Evolutionary conservation across 1,284 basidiomycete species (phyloP).

Genomic region (Ganoderma resinaceum): DNA sequence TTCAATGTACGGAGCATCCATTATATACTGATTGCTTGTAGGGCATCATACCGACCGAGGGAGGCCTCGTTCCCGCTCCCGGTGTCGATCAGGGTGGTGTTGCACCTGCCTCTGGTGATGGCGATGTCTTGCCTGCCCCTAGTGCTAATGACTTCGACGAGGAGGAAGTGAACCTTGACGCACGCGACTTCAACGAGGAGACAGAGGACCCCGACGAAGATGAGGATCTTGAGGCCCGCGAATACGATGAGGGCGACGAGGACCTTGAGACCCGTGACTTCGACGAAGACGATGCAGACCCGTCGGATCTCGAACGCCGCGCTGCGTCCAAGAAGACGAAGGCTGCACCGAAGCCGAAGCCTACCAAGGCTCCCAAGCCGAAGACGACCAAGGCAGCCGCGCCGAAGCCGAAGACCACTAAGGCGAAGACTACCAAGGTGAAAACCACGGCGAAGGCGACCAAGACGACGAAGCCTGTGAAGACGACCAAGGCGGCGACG

Average conservation of each 20-base stretch:
- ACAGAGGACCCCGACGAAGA: neutral
- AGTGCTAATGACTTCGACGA: neutral
- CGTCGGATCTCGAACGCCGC: neutral
- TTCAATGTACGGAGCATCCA: no score
- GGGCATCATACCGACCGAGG: neutral
- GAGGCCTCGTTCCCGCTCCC: neutral
- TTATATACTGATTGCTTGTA: neutral
- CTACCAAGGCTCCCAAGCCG: neutral
- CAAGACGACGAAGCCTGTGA: neutral
- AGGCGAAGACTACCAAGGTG: neutral
- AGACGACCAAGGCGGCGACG: neutral
- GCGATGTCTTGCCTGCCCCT: neutral
- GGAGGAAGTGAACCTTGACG: neutral
- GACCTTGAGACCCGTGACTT: neutral
- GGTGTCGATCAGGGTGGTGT: neutral
- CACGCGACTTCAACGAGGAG: neutral
- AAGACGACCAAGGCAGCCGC: neutral
- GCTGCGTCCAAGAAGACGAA: neutral
- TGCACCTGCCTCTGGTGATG: neutral
- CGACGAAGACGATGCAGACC: neutral
- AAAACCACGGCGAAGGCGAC: neutral
- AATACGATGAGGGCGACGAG: neutral
- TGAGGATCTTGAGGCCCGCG: neutral
- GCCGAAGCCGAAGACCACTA: neutral
- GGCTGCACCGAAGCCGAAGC: neutral